A percentile compares a stretch with the other conserved stretches of the same genome.
These are phyloP conservation scores for Quillaja saponaria DNA, from an alignment of 306 rosid species.

Conservation along the genomic window DNA sequence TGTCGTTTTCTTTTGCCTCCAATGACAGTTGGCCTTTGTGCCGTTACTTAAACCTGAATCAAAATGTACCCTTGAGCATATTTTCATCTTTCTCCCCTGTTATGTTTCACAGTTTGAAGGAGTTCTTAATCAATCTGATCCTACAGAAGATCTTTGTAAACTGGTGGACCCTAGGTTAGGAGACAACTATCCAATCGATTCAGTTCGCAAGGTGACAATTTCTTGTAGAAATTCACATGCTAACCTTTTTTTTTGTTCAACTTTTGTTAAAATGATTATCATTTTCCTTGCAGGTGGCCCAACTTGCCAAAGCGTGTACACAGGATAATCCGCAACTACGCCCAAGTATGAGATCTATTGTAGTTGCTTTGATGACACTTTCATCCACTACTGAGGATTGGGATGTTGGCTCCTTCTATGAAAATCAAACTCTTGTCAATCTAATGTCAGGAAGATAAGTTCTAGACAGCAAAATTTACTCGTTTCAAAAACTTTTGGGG, in stretches of 20 bases:
- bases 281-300: constrained; percentile 72
- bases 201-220: constrained; percentile 57
- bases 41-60: neutral
- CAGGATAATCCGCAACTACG: constrained; percentile 80
- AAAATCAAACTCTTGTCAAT: constrained; percentile 71
- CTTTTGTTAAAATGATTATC: constrained; percentile 9
- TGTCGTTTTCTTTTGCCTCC: neutral
- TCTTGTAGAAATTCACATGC: neutral
- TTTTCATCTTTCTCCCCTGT: neutral
- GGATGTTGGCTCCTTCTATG: constrained; percentile 80
- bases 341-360: constrained; percentile 93
- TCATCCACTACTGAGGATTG: constrained; percentile 76
- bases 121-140: constrained; percentile 43
- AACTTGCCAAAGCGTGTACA: constrained; percentile 81
- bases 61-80: neutral
- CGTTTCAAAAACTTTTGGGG: no score
- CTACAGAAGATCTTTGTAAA: constrained; percentile 42
- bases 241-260: neutral
- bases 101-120: constrained; percentile 53
- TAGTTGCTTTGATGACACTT: constrained; percentile 92
- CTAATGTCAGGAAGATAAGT: constrained; percentile 85
- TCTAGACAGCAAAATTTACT: neutral
- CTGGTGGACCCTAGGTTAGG: constrained; percentile 56
- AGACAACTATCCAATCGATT: constrained; percentile 55
- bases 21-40: neutral